phyloP scores from a whole-genome alignment of 805 yeast species.

The Wickerhamomyces alni region DNA sequence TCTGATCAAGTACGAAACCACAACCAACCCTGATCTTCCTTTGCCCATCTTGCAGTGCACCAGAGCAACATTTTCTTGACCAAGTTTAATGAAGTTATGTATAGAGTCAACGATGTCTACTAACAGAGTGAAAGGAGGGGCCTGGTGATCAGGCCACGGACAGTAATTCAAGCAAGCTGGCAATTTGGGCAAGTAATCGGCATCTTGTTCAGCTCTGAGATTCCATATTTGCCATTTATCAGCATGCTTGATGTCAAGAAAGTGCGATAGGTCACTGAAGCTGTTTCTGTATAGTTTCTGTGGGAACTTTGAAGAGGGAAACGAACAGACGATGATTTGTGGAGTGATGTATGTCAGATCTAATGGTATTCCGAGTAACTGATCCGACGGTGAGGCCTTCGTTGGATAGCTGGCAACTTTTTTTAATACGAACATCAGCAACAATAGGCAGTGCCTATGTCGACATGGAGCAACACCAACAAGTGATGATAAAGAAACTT shows the following conservation, averaged over 20 bases:
- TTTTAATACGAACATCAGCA: slow-evolving; percentile 3
- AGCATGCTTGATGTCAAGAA: slow-evolving; percentile 41
- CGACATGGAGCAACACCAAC: too few species aligned
- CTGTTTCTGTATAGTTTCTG: slow-evolving; percentile 46
- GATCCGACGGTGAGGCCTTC: slow-evolving; percentile 10
- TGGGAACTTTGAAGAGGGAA: slow-evolving; percentile 49
- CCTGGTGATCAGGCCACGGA: slow-evolving; percentile 75
- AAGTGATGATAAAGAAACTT: too few species aligned
- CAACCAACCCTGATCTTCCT: slow-evolving; percentile 81
- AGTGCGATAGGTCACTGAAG: slow-evolving; percentile 42
- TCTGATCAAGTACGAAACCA: slow-evolving; percentile 64
- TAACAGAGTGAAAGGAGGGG: slow-evolving; percentile 59
- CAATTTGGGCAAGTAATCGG: slow-evolving; percentile 26
- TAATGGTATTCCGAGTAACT: slow-evolving; percentile 29
- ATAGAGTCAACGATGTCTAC: slow-evolving; percentile 40
- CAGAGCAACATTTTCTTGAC: slow-evolving; percentile 46
- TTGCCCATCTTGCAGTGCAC: slow-evolving; percentile 90
- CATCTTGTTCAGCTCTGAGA: slow-evolving; percentile 52
- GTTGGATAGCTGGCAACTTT: slow-evolving; percentile 8
- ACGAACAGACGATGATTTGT: slow-evolving; percentile 66
- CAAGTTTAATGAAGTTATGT: slow-evolving; percentile 30
- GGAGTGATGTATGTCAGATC: slow-evolving; percentile 68
- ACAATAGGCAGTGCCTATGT: too few species aligned
- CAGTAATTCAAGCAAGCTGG: slow-evolving; percentile 8
- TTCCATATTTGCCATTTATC: slow-evolving; percentile 70